Evolutionary conservation across 2,329 filamentous ascomycete species (phyloP), one percentile per base, ranked within the genome.

Genomic region (Pseudovirgaria hyperparasitica): DNA sequence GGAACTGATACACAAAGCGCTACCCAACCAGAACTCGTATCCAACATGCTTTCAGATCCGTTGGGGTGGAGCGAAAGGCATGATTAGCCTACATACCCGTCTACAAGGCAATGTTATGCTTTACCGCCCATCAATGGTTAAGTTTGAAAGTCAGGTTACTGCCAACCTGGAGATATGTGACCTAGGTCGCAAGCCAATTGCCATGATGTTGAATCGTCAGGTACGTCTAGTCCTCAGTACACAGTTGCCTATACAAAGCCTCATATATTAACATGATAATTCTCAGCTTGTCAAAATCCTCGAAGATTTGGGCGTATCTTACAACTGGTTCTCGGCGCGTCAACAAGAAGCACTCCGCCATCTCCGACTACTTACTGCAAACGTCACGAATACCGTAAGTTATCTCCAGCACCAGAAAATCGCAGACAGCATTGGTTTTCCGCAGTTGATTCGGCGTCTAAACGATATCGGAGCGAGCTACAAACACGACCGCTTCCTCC

Each of bases 211-310:
- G 2, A 87, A 87, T 42, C 70, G 76, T 1, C 23, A 25, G 23
- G 23, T 25, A 25, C 15, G 23, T 25, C 11, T n/a, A 10, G n/a
- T n/a, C n/a, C n/a, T n/a, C 9, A 6, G 23, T n/a, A 25, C 15
- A 5, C 11, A 6, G 12, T 13, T 25, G 7, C 6, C n/a, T 8
- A 13, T 9, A 25, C 12, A 11, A n/a, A 12, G 11, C n/a, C 23
- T 25, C 16, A 25, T n/a, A 4, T 16, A 28, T 36, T 4, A 23
- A 23, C 4, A 9, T 29, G 18, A 26, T 29, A 6, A 36, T 21
- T 21, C 26, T 14, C 79, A 80, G 37, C 58, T 84, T 33, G 82
- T 90, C 53, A 87, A 90, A 46, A 82, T 90, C 6, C 49, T 90
- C 2, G 82, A 90, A 43, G 82, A 90, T 39, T 72, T 86, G 51